These are phyloP conservation scores for Aspergillus fumigatiaffinis DNA, from an alignment of 2,329 filamentous ascomycete genomes.

Conservation along the genomic window DNA sequence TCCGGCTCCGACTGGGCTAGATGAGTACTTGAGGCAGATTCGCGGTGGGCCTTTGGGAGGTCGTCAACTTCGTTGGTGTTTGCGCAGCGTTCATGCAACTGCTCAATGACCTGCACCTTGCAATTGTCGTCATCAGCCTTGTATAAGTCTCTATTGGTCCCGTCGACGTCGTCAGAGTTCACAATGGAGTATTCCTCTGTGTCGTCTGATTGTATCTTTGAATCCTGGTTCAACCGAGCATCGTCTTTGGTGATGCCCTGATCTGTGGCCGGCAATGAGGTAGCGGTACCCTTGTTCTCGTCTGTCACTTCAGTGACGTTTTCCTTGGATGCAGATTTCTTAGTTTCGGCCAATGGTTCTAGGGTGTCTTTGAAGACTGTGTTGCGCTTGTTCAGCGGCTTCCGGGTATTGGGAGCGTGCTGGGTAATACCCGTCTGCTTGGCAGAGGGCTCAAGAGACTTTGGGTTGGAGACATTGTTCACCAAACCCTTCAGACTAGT, in stretches of 20 bases:
- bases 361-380: slow-evolving; percentile 54
- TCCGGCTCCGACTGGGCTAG: slow-evolving; percentile 50
- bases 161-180: slow-evolving; percentile 25
- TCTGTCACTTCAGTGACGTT: slow-evolving; percentile 17
- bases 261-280: slow-evolving; percentile 7
- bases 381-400: slow-evolving; percentile 49
- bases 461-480: slow-evolving; percentile 31
- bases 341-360: slow-evolving; percentile 32
- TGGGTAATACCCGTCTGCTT: slow-evolving; percentile 29
- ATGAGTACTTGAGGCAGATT: slow-evolving; percentile 18
- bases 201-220: slow-evolving; percentile 10
- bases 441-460: slow-evolving; percentile 28
- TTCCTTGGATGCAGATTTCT: slow-evolving; percentile 29
- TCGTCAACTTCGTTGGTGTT: slow-evolving; percentile 1
- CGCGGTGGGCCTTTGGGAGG: slow-evolving; percentile 12
- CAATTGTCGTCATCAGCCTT: slow-evolving; percentile 25
- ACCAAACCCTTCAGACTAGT: slow-evolving; percentile 37
- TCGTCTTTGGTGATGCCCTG: slow-evolving; percentile 10
- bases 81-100: slow-evolving; percentile 5
- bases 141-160: slow-evolving; percentile 22
- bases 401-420: slow-evolving; percentile 41
- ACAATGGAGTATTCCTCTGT: slow-evolving; percentile 17
- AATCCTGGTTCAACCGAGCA: slow-evolving; percentile 5
- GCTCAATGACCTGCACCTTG: slow-evolving; percentile 17
- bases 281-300: slow-evolving; percentile 14